A percentile compares a stretch with the other conserved stretches of the same genome.
phyloP scores from a whole-genome alignment of 2,329 filamentous ascomycete species.

The Cladosporium sp. region DNA sequence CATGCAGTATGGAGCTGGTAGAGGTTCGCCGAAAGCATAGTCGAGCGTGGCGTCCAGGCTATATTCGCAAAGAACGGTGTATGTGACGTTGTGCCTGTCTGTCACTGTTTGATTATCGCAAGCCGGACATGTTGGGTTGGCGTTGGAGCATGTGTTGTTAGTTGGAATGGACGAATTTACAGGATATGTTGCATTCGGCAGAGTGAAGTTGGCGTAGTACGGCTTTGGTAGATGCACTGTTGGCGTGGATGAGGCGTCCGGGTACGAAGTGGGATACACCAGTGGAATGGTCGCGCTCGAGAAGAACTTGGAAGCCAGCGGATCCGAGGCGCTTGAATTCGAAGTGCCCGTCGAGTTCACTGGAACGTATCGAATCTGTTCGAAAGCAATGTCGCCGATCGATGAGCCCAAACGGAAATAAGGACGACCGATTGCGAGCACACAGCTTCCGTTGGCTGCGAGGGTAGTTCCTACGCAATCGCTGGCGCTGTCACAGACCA shows the following conservation, averaged over 20 bases:
- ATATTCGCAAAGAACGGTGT: conserved; percentile 29
- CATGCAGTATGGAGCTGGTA: conserved; percentile 16
- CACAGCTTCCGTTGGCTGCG: background rate
- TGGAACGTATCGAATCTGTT: background rate
- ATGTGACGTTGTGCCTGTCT: conserved; percentile 31
- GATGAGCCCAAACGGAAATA: conserved; percentile 4
- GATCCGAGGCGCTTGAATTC: background rate
- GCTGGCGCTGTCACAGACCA: background rate
- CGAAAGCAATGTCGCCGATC: background rate
- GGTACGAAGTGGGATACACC: background rate
- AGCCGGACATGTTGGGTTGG: conserved; percentile 29
- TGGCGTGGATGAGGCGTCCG: conserved; percentile 1
- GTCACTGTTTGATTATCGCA: conserved; percentile 28
- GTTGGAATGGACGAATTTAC: background rate
- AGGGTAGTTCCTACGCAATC: conserved; percentile 6
- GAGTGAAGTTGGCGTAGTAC: conserved; percentile 14
- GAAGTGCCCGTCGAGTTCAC: background rate
- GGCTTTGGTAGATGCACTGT: conserved; percentile 2
- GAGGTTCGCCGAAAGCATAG: conserved; percentile 16
- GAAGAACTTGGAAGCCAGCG: background rate
- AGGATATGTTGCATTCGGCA: conserved; percentile 3
- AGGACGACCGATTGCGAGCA: background rate
- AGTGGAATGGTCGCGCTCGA: conserved; percentile 2
- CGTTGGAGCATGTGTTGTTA: conserved; percentile 24
- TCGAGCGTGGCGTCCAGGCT: conserved; percentile 10